These are phyloP conservation scores for Gentiana dahurica DNA, from an alignment of 257 asterid species.

Conservation along the genomic window DNA sequence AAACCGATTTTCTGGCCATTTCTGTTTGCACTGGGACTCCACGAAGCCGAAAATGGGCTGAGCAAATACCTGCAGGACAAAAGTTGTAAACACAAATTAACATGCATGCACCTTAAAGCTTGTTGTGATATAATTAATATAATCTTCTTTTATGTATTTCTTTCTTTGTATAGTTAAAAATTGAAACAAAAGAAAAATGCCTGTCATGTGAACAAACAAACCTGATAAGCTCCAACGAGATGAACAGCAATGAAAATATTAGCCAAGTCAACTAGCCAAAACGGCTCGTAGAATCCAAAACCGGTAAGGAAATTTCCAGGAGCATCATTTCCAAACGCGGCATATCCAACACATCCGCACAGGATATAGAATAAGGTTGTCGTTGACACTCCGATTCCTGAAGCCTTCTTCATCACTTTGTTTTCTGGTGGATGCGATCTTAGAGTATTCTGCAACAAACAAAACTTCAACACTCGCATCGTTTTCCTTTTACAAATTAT, in stretches of 20 bases:
- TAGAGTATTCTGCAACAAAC: constrained; percentile 35
- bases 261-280: constrained; percentile 57
- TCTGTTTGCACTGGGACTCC: constrained; percentile 23
- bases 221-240: constrained; percentile 68
- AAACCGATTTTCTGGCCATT: constrained; percentile 35
- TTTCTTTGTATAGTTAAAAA: background rate
- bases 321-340: constrained; percentile 56
- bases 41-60: constrained; percentile 33
- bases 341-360: constrained; percentile 64
- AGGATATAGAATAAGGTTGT: constrained; percentile 56
- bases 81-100: too few species aligned
- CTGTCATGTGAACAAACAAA: background rate
- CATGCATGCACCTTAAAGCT: too few species aligned
- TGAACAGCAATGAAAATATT: constrained; percentile 47
- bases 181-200: background rate
- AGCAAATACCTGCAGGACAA: constrained; percentile 26
- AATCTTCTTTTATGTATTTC: background rate
- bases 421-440: constrained; percentile 45
- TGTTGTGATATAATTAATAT: background rate
- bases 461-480: too few species aligned
- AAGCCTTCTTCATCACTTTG: constrained; percentile 62
- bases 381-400: constrained; percentile 26
- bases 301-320: constrained; percentile 59
- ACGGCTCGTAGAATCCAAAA: constrained; percentile 60
- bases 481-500: too few species aligned